These are phyloP conservation scores for Beta corolliflora DNA, from an alignment of 179 eudicot species.

Conservation along the genomic window DNA sequence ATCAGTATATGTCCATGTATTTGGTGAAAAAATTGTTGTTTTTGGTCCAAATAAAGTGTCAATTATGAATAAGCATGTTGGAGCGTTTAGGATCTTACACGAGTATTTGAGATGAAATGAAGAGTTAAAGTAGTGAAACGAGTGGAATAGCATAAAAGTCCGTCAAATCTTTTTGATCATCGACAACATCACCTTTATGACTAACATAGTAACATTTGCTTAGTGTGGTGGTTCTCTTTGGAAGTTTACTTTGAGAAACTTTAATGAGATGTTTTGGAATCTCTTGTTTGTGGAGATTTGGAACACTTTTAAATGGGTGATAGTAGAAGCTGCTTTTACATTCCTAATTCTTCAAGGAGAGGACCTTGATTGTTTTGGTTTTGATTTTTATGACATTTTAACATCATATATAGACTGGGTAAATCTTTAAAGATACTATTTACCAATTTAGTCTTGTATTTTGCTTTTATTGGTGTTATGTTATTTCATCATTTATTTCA, in stretches of 20 bases:
- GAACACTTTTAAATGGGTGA: background rate
- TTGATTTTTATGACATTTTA: background rate
- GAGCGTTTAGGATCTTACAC: too few relatives aligned
- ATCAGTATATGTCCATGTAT: too few relatives aligned
- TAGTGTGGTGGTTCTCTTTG: conserved; percentile 4
- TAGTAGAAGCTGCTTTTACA: background rate
- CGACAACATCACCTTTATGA: background rate
- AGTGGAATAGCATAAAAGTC: background rate
- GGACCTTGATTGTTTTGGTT: conserved; percentile 1
- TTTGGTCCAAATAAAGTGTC: too few relatives aligned
- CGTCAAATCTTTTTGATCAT: background rate
- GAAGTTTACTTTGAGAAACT: background rate
- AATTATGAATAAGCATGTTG: too few relatives aligned
- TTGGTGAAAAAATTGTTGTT: too few relatives aligned
- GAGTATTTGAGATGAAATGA: too few relatives aligned
- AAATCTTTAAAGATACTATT: background rate
- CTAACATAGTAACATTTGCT: background rate
- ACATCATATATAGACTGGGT: background rate
- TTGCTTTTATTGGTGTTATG: background rate
- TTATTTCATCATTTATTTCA: background rate
- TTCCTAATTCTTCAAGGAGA: background rate
- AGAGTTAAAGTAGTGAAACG: background rate
- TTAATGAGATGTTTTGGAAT: background rate
- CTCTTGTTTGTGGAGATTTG: background rate
- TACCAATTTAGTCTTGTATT: background rate